Evolutionary conservation across 2,329 filamentous ascomycete species (phyloP), one percentile per base, ranked within the genome.

Genomic region (Paracoccidioides lutzii): DNA sequence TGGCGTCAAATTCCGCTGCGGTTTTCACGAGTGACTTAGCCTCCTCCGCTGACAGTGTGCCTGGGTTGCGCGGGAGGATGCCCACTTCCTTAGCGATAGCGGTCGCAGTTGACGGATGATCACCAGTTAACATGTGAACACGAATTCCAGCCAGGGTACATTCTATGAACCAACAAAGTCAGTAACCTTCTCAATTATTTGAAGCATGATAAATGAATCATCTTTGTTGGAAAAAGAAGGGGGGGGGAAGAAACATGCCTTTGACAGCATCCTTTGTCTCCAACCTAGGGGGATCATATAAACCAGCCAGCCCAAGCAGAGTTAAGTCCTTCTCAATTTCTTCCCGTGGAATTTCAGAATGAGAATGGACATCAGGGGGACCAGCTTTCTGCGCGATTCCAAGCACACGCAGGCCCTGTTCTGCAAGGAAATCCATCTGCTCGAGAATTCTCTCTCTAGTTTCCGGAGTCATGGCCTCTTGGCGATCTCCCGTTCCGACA

Each of bases 221-320:
- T 32, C 22, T n/a, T 15, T 14, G 30, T 28, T 6, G 32, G 22
- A 22, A 22, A 22, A 22, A 2, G 22, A 22, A 2, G 22, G 22
- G 22, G 22, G 22, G 1, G 22, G 22, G 2, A 22, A 22, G 22
- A 56, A 44, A 55, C 55, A 43, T 60, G 65, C 63, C 67, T 58
- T 72, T 71, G n/a, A 80, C 76, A n/a, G 78, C 75, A 9, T 70
- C 75, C 15, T 77, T 79, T 7, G 81, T 80, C 62, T 83, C 81
- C 0, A 77, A 68, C 9, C 81, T 78, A 54, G 81, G 81, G 9
- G 81, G 81, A 61, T 84, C 81, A 60, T 82, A 82, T 28, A 83
- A 73, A 12, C 80, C 81, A 55, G 81, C 76, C 12, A 83, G 73
- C 46, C 81, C 81, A 12, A 80, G 72, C 58, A 81, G 79, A 42